A percentile compares a stretch with the other conserved stretches of the same genome.
Evolutionary conservation across 352 stramenopile genomes (phyloP).

Genomic region (Pythium guiyangense): DNA sequence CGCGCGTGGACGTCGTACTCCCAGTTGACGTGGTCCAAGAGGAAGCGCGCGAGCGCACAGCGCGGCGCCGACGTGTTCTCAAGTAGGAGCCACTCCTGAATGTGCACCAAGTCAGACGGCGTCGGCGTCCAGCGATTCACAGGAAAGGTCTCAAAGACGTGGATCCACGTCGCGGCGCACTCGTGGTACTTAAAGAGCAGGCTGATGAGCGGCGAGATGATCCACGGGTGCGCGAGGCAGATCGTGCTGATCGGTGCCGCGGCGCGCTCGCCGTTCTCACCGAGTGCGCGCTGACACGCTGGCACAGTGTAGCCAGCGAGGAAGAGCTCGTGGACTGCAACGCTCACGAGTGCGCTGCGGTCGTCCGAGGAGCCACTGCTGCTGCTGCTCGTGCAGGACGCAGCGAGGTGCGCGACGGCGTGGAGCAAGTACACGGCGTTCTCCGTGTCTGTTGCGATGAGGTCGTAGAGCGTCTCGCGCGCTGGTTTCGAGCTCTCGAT

Average conservation of each 20-base stretch:
- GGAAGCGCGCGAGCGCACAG: slow-evolving; percentile 61
- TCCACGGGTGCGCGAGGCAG: slow-evolving; percentile 52
- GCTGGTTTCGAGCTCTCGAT: slow-evolving; percentile 26
- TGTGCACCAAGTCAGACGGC: slow-evolving; percentile 48
- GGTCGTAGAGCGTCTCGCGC: slow-evolving; percentile 46
- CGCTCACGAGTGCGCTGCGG: slow-evolving; percentile 38
- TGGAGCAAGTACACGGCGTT: slow-evolving; percentile 69
- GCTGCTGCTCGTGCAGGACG: slow-evolving; percentile 28
- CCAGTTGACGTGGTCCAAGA: slow-evolving; percentile 85
- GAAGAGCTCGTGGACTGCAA: slow-evolving; percentile 67
- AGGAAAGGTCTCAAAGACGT: slow-evolving; percentile 83
- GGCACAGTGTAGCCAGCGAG: slow-evolving; percentile 52
- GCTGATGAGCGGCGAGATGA: slow-evolving; percentile 56
- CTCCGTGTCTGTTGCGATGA: slow-evolving; percentile 58
- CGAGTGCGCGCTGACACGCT: slow-evolving; percentile 35
- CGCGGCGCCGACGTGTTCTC: slow-evolving; percentile 60
- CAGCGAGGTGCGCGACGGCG: slow-evolving; percentile 44
- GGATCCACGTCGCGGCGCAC: slow-evolving; percentile 72
- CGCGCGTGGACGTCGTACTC: slow-evolving; percentile 66
- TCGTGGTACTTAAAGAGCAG: slow-evolving; percentile 77
- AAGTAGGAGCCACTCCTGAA: slow-evolving; percentile 82
- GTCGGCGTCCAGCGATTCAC: slow-evolving; percentile 82
- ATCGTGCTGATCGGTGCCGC: slow-evolving; percentile 54
- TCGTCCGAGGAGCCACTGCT: slow-evolving; percentile 13
- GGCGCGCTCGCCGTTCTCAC: slow-evolving; percentile 43